Conservation (phyloP, 2,329 filamentous ascomycete species). For the Ophiostoma australiae region DNA sequence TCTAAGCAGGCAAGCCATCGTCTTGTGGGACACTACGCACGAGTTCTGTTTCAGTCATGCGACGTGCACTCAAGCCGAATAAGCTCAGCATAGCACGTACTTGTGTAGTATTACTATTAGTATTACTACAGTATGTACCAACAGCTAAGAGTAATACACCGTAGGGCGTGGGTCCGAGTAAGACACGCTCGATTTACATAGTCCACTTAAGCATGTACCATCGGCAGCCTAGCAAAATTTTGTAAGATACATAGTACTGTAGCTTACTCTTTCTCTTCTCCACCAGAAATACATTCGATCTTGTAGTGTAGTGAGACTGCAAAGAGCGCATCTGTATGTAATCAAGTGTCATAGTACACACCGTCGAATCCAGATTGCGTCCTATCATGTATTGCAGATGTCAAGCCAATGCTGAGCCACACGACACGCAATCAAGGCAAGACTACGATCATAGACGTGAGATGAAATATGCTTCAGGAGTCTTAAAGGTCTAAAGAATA, state of each 20-base stretch:
- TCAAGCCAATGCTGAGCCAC: background rate
- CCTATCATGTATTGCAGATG: background rate
- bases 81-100: background rate
- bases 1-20: background rate
- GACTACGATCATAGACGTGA: no score
- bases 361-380: no score
- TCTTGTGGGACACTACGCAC: background rate
- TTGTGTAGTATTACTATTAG: background rate
- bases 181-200: background rate
- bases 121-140: no score
- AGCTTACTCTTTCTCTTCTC: no score
- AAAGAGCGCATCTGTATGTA: background rate
- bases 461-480: no score
- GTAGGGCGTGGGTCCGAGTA: background rate
- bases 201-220: background rate
- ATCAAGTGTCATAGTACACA: background rate
- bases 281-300: background rate
- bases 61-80: background rate
- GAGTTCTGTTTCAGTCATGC: conserved; percentile 2
- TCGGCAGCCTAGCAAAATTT: background rate
- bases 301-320: background rate
- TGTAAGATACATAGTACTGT: no score
- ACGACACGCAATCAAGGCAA: background rate
- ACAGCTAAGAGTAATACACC: no score
- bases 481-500: no score